These are phyloP conservation scores for Copromyces sp. DNA, from an alignment of 495 filamentous ascomycete species.

Conservation along the genomic window DNA sequence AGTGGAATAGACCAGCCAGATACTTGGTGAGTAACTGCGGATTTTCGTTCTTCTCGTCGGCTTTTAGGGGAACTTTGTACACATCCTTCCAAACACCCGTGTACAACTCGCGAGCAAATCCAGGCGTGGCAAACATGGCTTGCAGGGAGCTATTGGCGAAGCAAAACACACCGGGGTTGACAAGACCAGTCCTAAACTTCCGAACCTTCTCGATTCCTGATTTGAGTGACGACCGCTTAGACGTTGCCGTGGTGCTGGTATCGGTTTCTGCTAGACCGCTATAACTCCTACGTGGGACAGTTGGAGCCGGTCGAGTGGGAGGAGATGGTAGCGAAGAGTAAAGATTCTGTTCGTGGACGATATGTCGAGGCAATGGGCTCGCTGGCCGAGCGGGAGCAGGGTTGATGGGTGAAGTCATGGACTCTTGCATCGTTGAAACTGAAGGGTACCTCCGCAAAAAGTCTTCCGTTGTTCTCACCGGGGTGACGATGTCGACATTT, in stretches of 20 bases:
- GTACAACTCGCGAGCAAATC: constrained; percentile 57
- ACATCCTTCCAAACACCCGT: constrained; percentile 42
- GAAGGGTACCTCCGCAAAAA: constrained; percentile 78
- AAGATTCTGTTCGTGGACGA: constrained; percentile 21
- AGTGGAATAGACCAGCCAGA: constrained; percentile 58
- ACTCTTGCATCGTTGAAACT: constrained; percentile 58
- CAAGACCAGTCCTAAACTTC: constrained; percentile 51
- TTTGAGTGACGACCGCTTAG: constrained; percentile 31
- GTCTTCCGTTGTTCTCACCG: constrained; percentile 52
- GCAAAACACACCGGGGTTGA: constrained; percentile 74
- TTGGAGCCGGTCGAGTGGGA: constrained; percentile 68
- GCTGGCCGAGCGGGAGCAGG: constrained; percentile 17
- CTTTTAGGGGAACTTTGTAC: constrained; percentile 40
- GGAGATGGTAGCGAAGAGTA: constrained; percentile 26
- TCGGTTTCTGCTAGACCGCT: constrained; percentile 62
- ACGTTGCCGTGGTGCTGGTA: constrained; percentile 38
- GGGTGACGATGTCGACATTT: constrained; percentile 29
- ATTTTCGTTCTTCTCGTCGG: constrained; percentile 54
- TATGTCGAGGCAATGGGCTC: constrained; percentile 20
- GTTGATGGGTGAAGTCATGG: constrained; percentile 46
- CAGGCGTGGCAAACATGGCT: constrained; percentile 63
- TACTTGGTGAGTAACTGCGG: constrained; percentile 71
- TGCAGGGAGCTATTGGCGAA: constrained; percentile 90
- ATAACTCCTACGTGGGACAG: constrained; percentile 75
- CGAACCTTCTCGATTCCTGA: constrained; percentile 2